phyloP scores from a whole-genome alignment of 2,329 filamentous ascomycete species.

The Cyphellophora europaea region DNA sequence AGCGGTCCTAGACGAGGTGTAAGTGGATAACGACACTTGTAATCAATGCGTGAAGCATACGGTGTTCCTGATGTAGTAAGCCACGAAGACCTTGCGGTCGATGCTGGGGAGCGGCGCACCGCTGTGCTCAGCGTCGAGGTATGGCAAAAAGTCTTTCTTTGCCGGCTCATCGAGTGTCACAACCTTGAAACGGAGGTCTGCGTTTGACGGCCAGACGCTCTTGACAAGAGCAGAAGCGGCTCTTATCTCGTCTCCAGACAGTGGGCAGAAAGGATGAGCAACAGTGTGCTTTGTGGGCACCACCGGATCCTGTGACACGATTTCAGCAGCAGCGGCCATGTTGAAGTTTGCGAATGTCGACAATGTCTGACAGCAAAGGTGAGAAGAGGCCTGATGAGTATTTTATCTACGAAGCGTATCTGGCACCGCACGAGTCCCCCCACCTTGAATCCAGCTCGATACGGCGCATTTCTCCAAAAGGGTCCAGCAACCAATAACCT shows the following conservation, averaged over 20 bases:
- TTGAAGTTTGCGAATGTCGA: too few species aligned
- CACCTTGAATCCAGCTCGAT: too few species aligned
- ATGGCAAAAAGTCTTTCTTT: constrained; percentile 51
- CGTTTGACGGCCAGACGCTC: constrained; percentile 19
- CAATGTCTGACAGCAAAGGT: too few species aligned
- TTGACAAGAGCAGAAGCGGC: constrained; percentile 19
- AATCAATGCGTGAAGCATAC: constrained; percentile 37
- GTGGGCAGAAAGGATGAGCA: constrained; percentile 21
- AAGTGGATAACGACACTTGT: too few species aligned
- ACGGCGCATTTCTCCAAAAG: too few species aligned
- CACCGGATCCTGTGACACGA: constrained; percentile 6
- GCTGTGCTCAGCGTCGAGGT: constrained; percentile 53
- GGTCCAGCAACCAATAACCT: too few species aligned
- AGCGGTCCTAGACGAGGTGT: too few species aligned
- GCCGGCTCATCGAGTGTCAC: constrained; percentile 58
- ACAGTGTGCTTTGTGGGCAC: constrained; percentile 7
- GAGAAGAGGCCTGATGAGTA: too few species aligned
- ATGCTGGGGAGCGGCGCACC: constrained; percentile 39
- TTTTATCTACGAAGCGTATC: too few species aligned
- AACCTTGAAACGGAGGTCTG: constrained; percentile 49
- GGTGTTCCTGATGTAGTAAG: constrained; percentile 42
- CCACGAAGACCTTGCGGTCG: constrained; percentile 43
- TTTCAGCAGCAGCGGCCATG: too few species aligned
- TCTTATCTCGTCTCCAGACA: constrained; percentile 21
- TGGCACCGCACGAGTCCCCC: too few species aligned